Evolutionary conservation across 2,329 filamentous ascomycete genomes (phyloP).

Genomic region (Teratosphaeria zuluensis): DNA sequence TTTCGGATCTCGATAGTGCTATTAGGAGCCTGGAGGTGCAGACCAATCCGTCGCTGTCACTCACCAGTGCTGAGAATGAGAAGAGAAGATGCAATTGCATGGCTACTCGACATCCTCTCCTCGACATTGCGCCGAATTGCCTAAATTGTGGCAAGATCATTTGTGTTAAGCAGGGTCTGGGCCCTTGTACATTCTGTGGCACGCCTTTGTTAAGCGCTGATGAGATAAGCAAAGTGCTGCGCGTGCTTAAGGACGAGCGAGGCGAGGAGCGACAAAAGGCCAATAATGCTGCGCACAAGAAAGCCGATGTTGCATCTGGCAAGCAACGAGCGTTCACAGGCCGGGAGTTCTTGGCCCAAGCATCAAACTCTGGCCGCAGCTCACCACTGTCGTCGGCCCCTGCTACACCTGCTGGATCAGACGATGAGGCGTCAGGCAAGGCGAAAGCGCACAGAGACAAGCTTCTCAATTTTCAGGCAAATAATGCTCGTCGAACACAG

Average conservation of each 20-base stretch:
- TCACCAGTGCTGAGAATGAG: slow-evolving; percentile 36
- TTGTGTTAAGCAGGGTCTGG: slow-evolving; percentile 86
- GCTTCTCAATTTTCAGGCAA: slow-evolving; percentile 70
- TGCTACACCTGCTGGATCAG: slow-evolving; percentile 18
- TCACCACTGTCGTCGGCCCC: slow-evolving; percentile 25
- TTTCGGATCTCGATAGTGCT: slow-evolving; percentile 62
- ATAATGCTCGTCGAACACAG: slow-evolving; percentile 74
- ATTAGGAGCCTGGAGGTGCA: slow-evolving; percentile 85
- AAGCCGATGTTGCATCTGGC: slow-evolving; percentile 50
- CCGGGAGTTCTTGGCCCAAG: slow-evolving; percentile 26
- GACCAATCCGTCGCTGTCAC: slow-evolving; percentile 66
- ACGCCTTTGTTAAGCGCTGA: slow-evolving; percentile 58
- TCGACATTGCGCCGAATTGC: slow-evolving; percentile 89
- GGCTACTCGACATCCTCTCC: slow-evolving; percentile 74
- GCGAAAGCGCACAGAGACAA: slow-evolving; percentile 73
- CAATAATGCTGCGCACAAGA: slow-evolving; percentile 61
- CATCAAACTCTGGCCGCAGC: slow-evolving; percentile 23
- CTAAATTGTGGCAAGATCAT: slow-evolving; percentile 88
- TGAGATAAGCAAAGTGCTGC: slow-evolving; percentile 79
- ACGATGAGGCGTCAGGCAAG: slow-evolving; percentile 47
- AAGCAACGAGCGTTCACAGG: slow-evolving; percentile 28
- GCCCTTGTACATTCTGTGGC: slow-evolving; percentile 86
- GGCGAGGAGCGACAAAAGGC: slow-evolving; percentile 77
- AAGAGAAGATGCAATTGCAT: slow-evolving; percentile 77
- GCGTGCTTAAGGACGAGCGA: slow-evolving; percentile 71